Percentiles rank a stretch among this genome's conserved stretches.
Conservation (phyloP, 352 stramenopile species). For the Phytopythium mirpurense region DNA sequence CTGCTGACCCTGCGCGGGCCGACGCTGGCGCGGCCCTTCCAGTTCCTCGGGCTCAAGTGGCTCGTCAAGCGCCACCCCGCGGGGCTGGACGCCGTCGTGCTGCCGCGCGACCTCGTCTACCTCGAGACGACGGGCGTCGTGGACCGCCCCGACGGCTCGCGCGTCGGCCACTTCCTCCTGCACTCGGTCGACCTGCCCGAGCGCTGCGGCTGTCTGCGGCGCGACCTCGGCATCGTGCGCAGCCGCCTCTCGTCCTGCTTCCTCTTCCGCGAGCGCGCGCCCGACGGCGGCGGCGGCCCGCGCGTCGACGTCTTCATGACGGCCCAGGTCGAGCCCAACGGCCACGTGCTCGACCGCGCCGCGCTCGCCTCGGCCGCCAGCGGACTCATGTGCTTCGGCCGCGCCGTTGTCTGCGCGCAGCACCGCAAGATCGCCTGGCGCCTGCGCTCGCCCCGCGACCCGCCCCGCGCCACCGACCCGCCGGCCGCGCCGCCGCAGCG, state of each 20-base stretch:
- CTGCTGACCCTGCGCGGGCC: constrained; percentile 27
- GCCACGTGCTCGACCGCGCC: constrained; percentile 34
- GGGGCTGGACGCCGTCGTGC: constrained; percentile 17
- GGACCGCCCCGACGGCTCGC: constrained; percentile 14
- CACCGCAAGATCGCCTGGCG: constrained; percentile 40
- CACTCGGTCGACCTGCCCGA: constrained; percentile 38
- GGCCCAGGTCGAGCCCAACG: constrained; percentile 33
- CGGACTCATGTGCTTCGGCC: constrained; percentile 23
- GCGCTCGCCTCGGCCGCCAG: constrained; percentile 27
- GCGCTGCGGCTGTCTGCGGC: constrained; percentile 18
- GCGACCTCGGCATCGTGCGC: constrained; percentile 27
- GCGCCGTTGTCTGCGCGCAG: constrained; percentile 31
- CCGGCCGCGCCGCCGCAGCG: no score
- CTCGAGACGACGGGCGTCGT: constrained; percentile 25
- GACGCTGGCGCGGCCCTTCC: constrained; percentile 37
- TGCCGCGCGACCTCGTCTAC: constrained; percentile 29
- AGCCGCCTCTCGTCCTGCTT: constrained; percentile 35
- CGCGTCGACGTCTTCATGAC: constrained; percentile 44
- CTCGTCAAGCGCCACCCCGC: constrained; percentile 23
- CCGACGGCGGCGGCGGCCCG: background rate
- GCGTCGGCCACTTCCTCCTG: constrained; percentile 35
- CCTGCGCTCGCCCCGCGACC: constrained; percentile 8
- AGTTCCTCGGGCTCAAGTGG: constrained; percentile 54
- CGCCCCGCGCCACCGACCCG: no score
- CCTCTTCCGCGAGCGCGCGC: constrained; percentile 19